Base-by-base conservation (phyloP, 441 rosid species). In the Erodium trifolium region DNA sequence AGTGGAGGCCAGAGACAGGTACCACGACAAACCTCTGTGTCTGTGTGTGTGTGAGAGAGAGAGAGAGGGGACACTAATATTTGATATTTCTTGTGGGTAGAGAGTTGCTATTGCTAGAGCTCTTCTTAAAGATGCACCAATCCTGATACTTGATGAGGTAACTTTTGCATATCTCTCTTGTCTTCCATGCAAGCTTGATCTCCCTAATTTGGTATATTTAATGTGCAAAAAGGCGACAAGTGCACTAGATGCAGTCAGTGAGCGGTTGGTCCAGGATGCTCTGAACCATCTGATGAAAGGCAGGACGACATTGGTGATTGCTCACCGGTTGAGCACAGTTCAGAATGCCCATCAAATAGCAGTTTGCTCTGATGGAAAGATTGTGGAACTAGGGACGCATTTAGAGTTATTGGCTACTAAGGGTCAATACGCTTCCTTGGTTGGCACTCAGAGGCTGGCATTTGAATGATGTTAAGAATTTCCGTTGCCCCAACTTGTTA, bases 1-100 rank as follows among this genome's bases (percentile, higher is more conserved):
- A 93, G 98, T 75, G 97, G 97, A 65, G 98, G 98, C 72, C 96
- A 93, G 80, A 87, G 98, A 72, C 98, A 93, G 91, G 96, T 90
- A 34, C 5, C 3, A 34, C 3, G 37, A 34, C 37, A 34, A 34
- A 34, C 37, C 37, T 34, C 5, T 34, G 37, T 34, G 37, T 34
- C 2, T 34, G 37, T 34, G 37, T 34, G 37, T 34, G 27, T 23
- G 27, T 23, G 27, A 34, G 37, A 34, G 37, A 34, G 37, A 34
- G 37, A 34, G 37, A 34, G 37, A 34, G 27, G 8, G 59, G 7
- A 35, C 63, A 67, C 67, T 71, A 62, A 77, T 39, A 70, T 68
- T 67, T 72, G 45, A 49, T 16, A 4, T 71, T 71, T 73, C 69
- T 63, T 3, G 64, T 74, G 67, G 77, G 76, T 83, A 93, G 97